Evolutionary conservation across 345 rosid genomes (phyloP), one percentile per base, ranked within the genome.

Genomic region (Cardamine occulta): DNA sequence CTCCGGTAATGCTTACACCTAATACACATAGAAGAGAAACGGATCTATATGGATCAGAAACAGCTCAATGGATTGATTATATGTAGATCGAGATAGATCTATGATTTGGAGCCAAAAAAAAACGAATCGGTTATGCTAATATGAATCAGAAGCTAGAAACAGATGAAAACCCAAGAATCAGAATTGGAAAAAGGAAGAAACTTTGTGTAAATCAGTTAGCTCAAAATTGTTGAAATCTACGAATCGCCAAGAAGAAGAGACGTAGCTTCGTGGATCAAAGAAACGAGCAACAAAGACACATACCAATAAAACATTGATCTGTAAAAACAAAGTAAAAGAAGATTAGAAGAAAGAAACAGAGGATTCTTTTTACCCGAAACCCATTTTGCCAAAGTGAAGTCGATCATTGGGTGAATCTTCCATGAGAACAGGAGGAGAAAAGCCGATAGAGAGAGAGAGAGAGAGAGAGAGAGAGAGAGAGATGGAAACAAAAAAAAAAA

Each of bases 1-100:
- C 98, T 88, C 85, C 87, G 84, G 78, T 94, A 94, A 84, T 94
- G 98, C 74, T 88, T 58, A 82, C 98, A 94, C 81, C 98, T 94
- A 60, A 58, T 2, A 57, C 23, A 66, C 5, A 72, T 42, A 23
- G 17, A 39, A 70, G 11, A 72, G n/a, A 55, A 57, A 57, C 73
- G 2, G 71, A 44, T 67, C 49, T 48, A 18, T 0, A 65, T 63
- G 19, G 66, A 72, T 78, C 69, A 72, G 54, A 29, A 14, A 52
- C 17, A 9, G 19, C 45, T 26, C 0, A 55, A 49, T 9, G 14
- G 34, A 63, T 9, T 9, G 6, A 1, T 10, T 18, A 40, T 8
- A 29, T 14, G 13, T 56, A 57, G 58, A 65, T 65, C 66, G 40
- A 23, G 5, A 57, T 48, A 71, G 75, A 71, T 72, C 77, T 72